phyloP scores from a whole-genome alignment of 2,329 filamentous ascomycete species.

The Malbranchea cinnamomea region DNA sequence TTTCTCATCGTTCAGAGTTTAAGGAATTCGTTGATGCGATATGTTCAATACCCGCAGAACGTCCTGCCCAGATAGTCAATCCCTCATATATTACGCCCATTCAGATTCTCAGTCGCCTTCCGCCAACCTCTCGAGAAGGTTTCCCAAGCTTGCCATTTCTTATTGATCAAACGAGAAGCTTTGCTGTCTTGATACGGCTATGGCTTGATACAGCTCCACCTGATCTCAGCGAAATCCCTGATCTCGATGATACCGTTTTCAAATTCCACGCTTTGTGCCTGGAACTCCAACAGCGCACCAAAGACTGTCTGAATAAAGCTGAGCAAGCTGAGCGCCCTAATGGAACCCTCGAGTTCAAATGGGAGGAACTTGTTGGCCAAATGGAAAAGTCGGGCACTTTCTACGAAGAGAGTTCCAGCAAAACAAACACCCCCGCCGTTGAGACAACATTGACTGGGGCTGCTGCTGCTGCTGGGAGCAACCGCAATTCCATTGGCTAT shows the following conservation, averaged over 20 bases:
- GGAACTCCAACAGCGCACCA: slow-evolving; percentile 28
- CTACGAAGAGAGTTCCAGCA: slow-evolving; percentile 25
- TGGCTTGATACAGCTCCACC: slow-evolving; percentile 30
- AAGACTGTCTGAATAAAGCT: slow-evolving; percentile 31
- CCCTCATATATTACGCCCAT: slow-evolving; percentile 86
- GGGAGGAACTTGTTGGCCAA: slow-evolving; percentile 35
- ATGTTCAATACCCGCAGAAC: slow-evolving; percentile 65
- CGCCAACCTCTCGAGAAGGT: slow-evolving; percentile 69
- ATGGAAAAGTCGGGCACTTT: slow-evolving; percentile 30
- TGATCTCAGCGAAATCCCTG: slow-evolving; percentile 24
- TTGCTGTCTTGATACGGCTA: slow-evolving; percentile 61
- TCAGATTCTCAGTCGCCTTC: slow-evolving; percentile 71
- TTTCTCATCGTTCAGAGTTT: slow-evolving; percentile 59
- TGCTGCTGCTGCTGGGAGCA: slow-evolving; percentile 17
- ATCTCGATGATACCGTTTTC: slow-evolving; percentile 23
- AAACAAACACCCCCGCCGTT: slow-evolving; percentile 22
- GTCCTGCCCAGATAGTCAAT: slow-evolving; percentile 49
- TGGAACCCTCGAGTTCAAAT: slow-evolving; percentile 31
- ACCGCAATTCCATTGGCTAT: slow-evolving; percentile 28
- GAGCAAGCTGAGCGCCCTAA: slow-evolving; percentile 35
- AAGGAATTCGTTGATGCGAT: slow-evolving; percentile 77
- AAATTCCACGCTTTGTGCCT: slow-evolving; percentile 31
- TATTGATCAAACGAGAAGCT: slow-evolving; percentile 74
- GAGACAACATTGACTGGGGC: slow-evolving; percentile 19
- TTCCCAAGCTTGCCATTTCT: slow-evolving; percentile 88